A percentile compares a stretch with the other conserved stretches of the same genome.
Evolutionary conservation across 495 filamentous ascomycete species (phyloP).

Genomic region (Parathielavia hyrcaniae): DNA sequence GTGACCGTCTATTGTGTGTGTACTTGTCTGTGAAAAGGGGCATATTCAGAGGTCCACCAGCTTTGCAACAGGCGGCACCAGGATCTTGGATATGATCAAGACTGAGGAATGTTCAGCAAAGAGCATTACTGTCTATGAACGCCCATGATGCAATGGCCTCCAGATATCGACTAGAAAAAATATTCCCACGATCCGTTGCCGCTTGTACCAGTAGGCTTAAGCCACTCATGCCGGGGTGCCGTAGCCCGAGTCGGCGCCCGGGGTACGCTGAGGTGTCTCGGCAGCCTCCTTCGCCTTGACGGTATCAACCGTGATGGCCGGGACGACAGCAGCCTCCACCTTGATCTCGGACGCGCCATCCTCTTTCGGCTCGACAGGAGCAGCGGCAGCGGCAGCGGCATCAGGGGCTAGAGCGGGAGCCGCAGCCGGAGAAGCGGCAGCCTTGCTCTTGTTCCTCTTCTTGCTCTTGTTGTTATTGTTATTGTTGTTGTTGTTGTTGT

Average conservation of each 20-base stretch:
- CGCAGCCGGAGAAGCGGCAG: not conserved
- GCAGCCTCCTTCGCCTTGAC: constrained; percentile 23
- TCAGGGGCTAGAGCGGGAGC: not conserved
- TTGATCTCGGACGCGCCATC: constrained; percentile 10
- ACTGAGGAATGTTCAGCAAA: too few species aligned
- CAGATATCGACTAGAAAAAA: not conserved
- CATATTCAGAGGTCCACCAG: too few species aligned
- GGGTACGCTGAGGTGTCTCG: constrained; percentile 15
- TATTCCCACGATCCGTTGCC: constrained; percentile 1
- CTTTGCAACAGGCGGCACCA: too few species aligned
- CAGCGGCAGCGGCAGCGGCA: not conserved
- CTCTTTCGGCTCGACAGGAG: constrained; percentile 14
- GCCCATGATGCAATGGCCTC: too few species aligned
- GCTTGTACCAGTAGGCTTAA: not conserved
- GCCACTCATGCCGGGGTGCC: constrained; percentile 14
- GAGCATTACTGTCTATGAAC: too few species aligned
- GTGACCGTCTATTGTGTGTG: too few species aligned
- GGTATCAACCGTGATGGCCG: constrained; percentile 19
- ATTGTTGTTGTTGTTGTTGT: constrained; percentile 11
- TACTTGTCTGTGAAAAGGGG: too few species aligned
- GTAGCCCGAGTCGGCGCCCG: constrained; percentile 33
- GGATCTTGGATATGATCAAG: too few species aligned
- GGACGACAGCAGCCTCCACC: constrained; percentile 8
- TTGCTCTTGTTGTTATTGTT: constrained; percentile 13
- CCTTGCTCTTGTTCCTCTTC: constrained; percentile 13